A percentile compares a stretch with the other conserved stretches of the same genome.
Conservation (phyloP, 345 rosid genomes). For the Euphorbia tirucalli region DNA sequence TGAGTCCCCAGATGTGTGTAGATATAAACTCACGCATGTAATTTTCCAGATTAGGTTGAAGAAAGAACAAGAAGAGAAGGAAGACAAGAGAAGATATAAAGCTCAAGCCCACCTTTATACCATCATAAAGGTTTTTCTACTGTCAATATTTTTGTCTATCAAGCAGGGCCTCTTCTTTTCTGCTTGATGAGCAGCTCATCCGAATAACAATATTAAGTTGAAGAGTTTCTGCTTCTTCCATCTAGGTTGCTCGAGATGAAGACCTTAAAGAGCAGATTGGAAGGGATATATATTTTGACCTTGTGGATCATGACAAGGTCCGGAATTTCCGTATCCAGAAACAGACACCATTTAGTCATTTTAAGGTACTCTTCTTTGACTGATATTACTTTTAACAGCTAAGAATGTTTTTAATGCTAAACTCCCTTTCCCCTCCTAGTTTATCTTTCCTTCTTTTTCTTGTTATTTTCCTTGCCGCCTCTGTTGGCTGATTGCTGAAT, state of each 20-base stretch:
- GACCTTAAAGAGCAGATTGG: conserved; percentile 89
- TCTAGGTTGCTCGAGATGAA: conserved; percentile 86
- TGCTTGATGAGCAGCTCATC: background rate
- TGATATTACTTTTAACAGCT: background rate
- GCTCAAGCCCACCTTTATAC: conserved; percentile 94
- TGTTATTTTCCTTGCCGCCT: background rate
- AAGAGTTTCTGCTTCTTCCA: background rate
- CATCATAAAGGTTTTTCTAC: conserved; percentile 60
- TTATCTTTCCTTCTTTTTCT: background rate
- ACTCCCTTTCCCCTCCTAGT: background rate
- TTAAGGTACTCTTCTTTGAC: conserved; percentile 57
- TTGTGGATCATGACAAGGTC: conserved; percentile 95
- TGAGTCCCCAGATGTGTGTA: background rate
- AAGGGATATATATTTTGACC: conserved; percentile 86
- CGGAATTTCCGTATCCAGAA: conserved; percentile 85
- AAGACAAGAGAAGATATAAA: conserved; percentile 79
- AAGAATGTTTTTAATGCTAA: background rate
- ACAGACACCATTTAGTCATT: conserved; percentile 64
- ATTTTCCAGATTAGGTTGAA: conserved; percentile 70
- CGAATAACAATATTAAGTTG: background rate
- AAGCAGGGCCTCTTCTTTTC: background rate
- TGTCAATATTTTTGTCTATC: background rate
- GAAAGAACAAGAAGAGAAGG: conserved; percentile 96
- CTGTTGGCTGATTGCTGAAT: background rate
- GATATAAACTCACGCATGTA: conserved; percentile 6